Evolutionary conservation across 257 asterid species (phyloP).

Genomic region (Plectranthus barbatus): DNA sequence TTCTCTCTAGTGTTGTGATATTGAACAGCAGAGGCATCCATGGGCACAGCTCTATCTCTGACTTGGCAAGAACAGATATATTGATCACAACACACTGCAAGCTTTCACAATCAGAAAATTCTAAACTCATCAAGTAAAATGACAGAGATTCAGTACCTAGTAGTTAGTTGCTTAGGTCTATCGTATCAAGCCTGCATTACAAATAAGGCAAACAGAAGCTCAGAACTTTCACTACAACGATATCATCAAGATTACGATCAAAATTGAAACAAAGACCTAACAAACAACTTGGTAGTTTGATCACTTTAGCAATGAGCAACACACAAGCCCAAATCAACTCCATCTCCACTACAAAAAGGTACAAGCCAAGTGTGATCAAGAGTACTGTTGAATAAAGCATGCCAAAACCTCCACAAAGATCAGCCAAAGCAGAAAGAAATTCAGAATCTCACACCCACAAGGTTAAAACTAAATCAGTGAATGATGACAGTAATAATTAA

Average conservation of each 20-base stretch:
- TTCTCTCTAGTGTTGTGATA: conserved; percentile 65
- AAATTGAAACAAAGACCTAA: no score
- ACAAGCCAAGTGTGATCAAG: conserved; percentile 21
- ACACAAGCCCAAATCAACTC: background rate
- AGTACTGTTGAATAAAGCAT: conserved; percentile 44
- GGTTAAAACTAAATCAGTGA: no score
- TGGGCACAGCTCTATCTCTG: conserved; percentile 63
- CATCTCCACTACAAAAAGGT: conserved; percentile 16
- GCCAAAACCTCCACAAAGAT: conserved; percentile 34
- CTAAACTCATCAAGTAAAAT: no score
- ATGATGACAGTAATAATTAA: conserved; percentile 24
- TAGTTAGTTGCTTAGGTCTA: conserved; percentile 27
- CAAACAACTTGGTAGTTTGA: no score
- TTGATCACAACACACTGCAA: background rate
- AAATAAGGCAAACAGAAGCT: background rate
- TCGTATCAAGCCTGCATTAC: conserved; percentile 44
- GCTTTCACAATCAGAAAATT: background rate
- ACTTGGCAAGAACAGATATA: conserved; percentile 16
- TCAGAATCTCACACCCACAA: conserved; percentile 4
- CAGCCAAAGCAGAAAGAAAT: conserved; percentile 28
- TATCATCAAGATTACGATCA: background rate
- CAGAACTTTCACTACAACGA: no score
- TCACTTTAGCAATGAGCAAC: no score
- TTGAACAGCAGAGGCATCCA: conserved; percentile 89
- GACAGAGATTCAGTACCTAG: conserved; percentile 8